phyloP scores from a whole-genome alignment of 768 basidiomycete species.

The Stropharia rugosoannulata region DNA sequence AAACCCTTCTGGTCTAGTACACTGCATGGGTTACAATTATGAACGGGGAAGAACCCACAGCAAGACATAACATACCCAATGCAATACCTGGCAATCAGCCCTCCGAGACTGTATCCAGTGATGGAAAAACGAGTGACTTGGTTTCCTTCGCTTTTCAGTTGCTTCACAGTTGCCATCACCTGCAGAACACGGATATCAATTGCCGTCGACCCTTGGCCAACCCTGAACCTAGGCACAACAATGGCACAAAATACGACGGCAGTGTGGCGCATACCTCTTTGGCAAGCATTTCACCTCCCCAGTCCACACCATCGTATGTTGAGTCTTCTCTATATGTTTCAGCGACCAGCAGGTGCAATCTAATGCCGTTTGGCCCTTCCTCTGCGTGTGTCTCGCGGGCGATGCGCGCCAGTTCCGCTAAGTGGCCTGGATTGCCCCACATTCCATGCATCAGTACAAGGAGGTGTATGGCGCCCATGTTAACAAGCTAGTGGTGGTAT shows the following conservation, averaged over 20 bases:
- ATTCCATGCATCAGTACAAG: conserved; percentile 64
- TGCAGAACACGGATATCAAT: conserved; percentile 20
- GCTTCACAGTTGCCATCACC: conserved; percentile 56
- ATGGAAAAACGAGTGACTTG: conserved; percentile 70
- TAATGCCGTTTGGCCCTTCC: conserved; percentile 32
- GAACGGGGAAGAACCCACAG: background rate
- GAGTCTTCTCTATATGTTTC: conserved; percentile 63
- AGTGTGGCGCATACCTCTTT: conserved; percentile 52
- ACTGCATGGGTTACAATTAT: conserved; percentile 28
- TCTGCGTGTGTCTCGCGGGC: conserved; percentile 42
- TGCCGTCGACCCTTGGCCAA: too few species aligned
- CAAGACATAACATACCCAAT: conserved; percentile 51
- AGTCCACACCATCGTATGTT: conserved; percentile 85
- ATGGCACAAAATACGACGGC: conserved; percentile 8
- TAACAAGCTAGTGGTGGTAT: background rate
- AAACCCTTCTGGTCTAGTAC: conserved; percentile 67
- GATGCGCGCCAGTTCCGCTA: conserved; percentile 56
- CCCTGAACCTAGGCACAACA: background rate
- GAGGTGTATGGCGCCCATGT: conserved; percentile 39
- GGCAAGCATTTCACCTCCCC: conserved; percentile 79
- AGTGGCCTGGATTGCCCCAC: conserved; percentile 77
- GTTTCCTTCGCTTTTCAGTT: conserved; percentile 50
- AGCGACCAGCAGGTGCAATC: conserved; percentile 62
- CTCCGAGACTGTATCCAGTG: conserved; percentile 80
- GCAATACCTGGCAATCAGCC: conserved; percentile 77